phyloP scores from a whole-genome alignment of 75 land plant species.

The Chamaecyparis obtusa region DNA sequence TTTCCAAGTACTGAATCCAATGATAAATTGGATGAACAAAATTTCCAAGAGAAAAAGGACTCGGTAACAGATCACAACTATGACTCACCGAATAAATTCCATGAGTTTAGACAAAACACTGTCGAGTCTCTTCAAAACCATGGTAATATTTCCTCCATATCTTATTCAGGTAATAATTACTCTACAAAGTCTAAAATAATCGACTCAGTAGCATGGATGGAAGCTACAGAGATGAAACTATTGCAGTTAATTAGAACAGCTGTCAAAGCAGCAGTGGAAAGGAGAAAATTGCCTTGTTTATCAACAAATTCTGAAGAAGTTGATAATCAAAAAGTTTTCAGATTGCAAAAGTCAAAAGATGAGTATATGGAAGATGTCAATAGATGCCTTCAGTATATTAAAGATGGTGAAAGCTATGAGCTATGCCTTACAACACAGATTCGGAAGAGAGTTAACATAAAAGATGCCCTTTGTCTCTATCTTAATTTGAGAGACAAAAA shows the following conservation, averaged over 20 bases:
- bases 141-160: background rate
- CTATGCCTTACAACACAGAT: constrained; percentile 92
- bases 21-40: constrained; percentile 8
- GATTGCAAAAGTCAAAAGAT: constrained; percentile 52
- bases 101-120: constrained; percentile 9
- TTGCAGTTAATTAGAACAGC: constrained; percentile 26
- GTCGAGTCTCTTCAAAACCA: background rate
- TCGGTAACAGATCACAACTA: background rate
- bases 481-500: constrained; percentile 72
- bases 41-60: background rate
- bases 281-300: constrained; percentile 12
- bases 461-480: constrained; percentile 65
- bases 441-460: constrained; percentile 41
- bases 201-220: constrained; percentile 55
- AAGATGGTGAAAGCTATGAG: constrained; percentile 97
- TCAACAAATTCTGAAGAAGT: background rate
- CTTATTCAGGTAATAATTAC: background rate
- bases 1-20: constrained; percentile 6
- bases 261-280: constrained; percentile 18
- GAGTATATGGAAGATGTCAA: constrained; percentile 70
- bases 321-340: constrained; percentile 24
- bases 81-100: background rate
- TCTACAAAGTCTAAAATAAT: background rate
- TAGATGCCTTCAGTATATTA: constrained; percentile 69
- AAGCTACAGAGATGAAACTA: constrained; percentile 49